phyloP scores from a whole-genome alignment of 768 basidiomycete genomes.

The Cystobasidium ongulense region DNA sequence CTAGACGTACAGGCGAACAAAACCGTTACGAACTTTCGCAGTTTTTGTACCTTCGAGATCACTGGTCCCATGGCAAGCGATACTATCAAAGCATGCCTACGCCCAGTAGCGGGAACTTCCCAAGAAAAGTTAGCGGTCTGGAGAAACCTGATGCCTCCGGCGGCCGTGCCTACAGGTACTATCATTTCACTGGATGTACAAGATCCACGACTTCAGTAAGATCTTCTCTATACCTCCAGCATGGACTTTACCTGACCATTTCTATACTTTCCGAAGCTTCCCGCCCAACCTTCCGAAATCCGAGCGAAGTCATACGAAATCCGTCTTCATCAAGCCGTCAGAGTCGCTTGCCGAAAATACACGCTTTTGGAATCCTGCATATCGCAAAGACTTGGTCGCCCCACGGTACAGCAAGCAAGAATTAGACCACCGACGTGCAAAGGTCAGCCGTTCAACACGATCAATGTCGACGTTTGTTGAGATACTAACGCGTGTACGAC shows the following conservation, averaged over 20 bases:
- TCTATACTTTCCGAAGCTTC: slow-evolving; percentile 57
- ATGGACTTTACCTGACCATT: neutral
- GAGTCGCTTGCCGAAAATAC: neutral
- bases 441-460: slow-evolving; percentile 49
- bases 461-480: too few relatives aligned
- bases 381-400: slow-evolving; percentile 58
- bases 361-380: slow-evolving; percentile 51
- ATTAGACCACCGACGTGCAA: slow-evolving; percentile 68
- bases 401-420: slow-evolving; percentile 47
- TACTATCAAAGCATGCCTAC: slow-evolving; percentile 51
- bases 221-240: slow-evolving; percentile 2
- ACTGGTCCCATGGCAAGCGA: slow-evolving; percentile 77
- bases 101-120: slow-evolving; percentile 38
- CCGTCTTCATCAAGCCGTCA: neutral
- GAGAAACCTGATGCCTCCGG: slow-evolving; percentile 49
- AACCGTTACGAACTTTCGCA: neutral
- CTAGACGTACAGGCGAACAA: neutral
- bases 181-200: slow-evolving; percentile 68
- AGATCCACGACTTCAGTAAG: slow-evolving; percentile 79
- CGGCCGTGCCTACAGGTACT: slow-evolving; percentile 63
- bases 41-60: slow-evolving; percentile 60
- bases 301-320: slow-evolving; percentile 36
- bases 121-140: neutral
- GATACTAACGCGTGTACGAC: too few relatives aligned
- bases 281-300: slow-evolving; percentile 68